Percentiles rank a stretch among this genome's conserved stretches.
Conservation (phyloP, 345 rosid species). For the Eucalyptus curtisii region DNA sequence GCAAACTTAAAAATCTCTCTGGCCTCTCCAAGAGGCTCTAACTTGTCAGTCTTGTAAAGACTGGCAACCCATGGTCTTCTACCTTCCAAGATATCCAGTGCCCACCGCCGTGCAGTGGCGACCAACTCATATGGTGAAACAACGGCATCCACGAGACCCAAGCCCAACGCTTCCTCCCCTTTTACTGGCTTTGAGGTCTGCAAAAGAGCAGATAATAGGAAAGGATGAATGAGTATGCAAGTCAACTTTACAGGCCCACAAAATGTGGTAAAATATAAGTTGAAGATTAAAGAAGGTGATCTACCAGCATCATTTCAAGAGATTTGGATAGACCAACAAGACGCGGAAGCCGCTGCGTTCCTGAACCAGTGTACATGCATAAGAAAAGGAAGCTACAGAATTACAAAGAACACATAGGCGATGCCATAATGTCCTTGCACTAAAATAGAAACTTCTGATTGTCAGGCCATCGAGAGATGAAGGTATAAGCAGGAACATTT, state of each 20-base stretch:
- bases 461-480: background rate
- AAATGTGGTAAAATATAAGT: background rate
- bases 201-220: background rate
- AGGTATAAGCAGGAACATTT: background rate
- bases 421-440: background rate
- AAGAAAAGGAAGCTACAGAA: background rate
- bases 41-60: constrained; percentile 66
- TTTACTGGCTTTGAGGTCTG: constrained; percentile 87
- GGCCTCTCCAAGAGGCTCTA: constrained; percentile 93
- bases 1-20: constrained; percentile 92
- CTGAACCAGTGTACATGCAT: constrained; percentile 32
- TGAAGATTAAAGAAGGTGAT: constrained; percentile 1
- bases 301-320: constrained; percentile 97
- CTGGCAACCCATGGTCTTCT: constrained; percentile 86
- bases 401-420: background rate
- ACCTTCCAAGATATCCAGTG: constrained; percentile 57
- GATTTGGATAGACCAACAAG: constrained; percentile 90
- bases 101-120: constrained; percentile 70
- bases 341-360: constrained; percentile 98
- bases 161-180: constrained; percentile 57
- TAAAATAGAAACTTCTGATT: background rate
- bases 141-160: constrained; percentile 84
- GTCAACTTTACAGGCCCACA: background rate
- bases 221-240: background rate
- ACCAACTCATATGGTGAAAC: constrained; percentile 64